Evolutionary conservation across 2,329 filamentous ascomycete genomes (phyloP).

Genomic region (Venturia nashicola): DNA sequence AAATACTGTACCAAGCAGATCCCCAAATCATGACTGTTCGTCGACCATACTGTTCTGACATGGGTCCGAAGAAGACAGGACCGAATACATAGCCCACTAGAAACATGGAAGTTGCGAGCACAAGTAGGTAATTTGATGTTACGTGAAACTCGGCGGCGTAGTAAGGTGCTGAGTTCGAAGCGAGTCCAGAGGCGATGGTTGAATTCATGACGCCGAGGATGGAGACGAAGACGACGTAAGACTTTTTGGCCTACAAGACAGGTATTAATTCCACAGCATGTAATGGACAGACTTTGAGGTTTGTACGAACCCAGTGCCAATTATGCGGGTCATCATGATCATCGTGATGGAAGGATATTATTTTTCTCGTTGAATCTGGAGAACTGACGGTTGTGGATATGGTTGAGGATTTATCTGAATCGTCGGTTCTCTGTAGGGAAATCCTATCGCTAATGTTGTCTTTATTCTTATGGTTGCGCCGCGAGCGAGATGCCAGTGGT

Average conservation of each 20-base stretch:
- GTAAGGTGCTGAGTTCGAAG: constrained; percentile 48
- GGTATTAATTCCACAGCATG: neutral
- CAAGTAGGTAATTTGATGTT: constrained; percentile 29
- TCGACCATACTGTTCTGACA: constrained; percentile 33
- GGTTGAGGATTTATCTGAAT: constrained; percentile 7
- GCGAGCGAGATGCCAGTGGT: constrained; percentile 13
- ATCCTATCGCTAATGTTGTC: constrained; percentile 15
- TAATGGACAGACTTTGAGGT: too few species aligned
- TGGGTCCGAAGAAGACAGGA: constrained; percentile 31
- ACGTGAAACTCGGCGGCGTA: constrained; percentile 47
- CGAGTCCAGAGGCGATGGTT: constrained; percentile 53
- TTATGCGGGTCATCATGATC: constrained; percentile 32
- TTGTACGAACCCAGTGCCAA: constrained; percentile 18
- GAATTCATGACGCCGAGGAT: constrained; percentile 54
- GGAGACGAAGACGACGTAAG: constrained; percentile 39
- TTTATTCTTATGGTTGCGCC: constrained; percentile 13
- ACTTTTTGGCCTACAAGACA: constrained; percentile 38
- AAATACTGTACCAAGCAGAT: constrained; percentile 34
- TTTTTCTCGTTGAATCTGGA: constrained; percentile 10
- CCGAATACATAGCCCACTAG: constrained; percentile 36
- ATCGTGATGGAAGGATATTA: constrained; percentile 26
- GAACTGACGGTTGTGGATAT: constrained; percentile 11
- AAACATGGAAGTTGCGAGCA: constrained; percentile 38
- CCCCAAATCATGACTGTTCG: constrained; percentile 37
- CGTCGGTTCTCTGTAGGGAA: constrained; percentile 12